Percentiles rank a stretch among this genome's conserved stretches.
These are phyloP conservation scores for Caloboletus firmus DNA, from an alignment of 1,284 basidiomycete genomes.

Conservation along the genomic window DNA sequence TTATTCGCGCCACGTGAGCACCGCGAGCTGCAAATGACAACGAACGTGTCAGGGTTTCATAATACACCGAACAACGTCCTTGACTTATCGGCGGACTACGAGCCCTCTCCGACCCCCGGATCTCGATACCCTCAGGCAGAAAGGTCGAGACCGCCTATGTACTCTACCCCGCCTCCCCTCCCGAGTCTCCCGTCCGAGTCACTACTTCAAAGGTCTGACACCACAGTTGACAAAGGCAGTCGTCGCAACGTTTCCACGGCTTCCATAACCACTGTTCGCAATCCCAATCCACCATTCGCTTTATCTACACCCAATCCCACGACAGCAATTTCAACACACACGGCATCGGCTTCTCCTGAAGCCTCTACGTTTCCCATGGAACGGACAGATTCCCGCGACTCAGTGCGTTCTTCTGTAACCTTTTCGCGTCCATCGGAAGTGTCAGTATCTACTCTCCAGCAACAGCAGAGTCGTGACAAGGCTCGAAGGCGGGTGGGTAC, in stretches of 20 bases:
- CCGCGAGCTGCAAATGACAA: conserved; percentile 38
- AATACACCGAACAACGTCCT: conserved; percentile 26
- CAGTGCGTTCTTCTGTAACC: conserved; percentile 47
- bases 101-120: conserved; percentile 66
- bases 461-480: conserved; percentile 46
- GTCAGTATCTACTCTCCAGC: conserved; percentile 55
- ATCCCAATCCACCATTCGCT: conserved; percentile 41
- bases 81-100: conserved; percentile 52
- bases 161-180: conserved; percentile 58
- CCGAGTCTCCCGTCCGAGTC: conserved; percentile 60
- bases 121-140: conserved; percentile 42
- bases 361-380: conserved; percentile 41
- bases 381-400: conserved; percentile 47
- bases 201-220: conserved; percentile 35
- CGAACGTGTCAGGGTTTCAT: conserved; percentile 26
- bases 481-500: conserved; percentile 41
- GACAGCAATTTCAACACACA: conserved; percentile 67
- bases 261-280: conserved; percentile 56
- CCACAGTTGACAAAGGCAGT: conserved; percentile 33
- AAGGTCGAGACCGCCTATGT: conserved; percentile 41
- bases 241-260: conserved; percentile 49
- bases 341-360: conserved; percentile 51
- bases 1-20: conserved; percentile 56
- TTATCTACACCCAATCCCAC: conserved; percentile 59
- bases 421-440: conserved; percentile 63